Percentiles rank a stretch among this genome's conserved stretches.
phyloP scores from a whole-genome alignment of 495 filamentous ascomycete genomes.

The Penicillium canescens region DNA sequence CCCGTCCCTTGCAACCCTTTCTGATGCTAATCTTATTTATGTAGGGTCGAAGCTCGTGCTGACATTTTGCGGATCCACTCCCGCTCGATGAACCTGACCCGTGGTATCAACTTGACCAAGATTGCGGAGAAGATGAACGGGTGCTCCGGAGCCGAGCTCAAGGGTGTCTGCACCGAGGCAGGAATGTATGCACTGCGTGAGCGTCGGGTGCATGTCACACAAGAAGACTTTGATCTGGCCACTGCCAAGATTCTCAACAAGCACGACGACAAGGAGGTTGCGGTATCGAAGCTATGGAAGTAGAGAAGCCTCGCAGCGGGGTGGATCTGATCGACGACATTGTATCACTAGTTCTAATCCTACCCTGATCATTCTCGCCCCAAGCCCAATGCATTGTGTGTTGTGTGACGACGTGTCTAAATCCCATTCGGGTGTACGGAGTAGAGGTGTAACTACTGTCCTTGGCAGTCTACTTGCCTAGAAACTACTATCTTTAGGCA shows the following conservation, averaged over 20 bases:
- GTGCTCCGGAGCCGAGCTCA: conserved; percentile 94
- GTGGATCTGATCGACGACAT: conserved; percentile 18
- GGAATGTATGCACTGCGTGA: conserved; percentile 98
- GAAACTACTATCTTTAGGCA: too few species aligned
- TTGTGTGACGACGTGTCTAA: conserved; percentile 6
- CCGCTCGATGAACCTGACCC: conserved; percentile 95
- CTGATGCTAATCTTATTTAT: conserved; percentile 15
- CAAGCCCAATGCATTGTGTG: conserved; percentile 7
- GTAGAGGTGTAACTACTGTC: background rate
- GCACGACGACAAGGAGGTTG: conserved; percentile 97
- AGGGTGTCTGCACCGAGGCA: conserved; percentile 95
- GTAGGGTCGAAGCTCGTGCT: conserved; percentile 85
- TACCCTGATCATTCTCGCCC: conserved; percentile 11
- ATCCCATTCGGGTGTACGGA: background rate
- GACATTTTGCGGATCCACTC: conserved; percentile 98
- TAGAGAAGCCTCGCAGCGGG: conserved; percentile 39
- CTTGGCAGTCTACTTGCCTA: background rate
- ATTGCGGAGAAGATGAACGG: conserved; percentile 99
- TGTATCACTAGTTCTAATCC: conserved; percentile 32
- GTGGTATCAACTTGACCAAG: conserved; percentile 96
- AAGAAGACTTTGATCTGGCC: conserved; percentile 98
- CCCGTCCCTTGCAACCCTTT: background rate
- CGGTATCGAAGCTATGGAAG: conserved; percentile 90
- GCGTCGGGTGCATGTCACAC: conserved; percentile 93
- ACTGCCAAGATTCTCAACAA: conserved; percentile 99